These are phyloP conservation scores for Discostella stelligera DNA, from an alignment of 352 stramenopile genomes.

Conservation along the genomic window DNA sequence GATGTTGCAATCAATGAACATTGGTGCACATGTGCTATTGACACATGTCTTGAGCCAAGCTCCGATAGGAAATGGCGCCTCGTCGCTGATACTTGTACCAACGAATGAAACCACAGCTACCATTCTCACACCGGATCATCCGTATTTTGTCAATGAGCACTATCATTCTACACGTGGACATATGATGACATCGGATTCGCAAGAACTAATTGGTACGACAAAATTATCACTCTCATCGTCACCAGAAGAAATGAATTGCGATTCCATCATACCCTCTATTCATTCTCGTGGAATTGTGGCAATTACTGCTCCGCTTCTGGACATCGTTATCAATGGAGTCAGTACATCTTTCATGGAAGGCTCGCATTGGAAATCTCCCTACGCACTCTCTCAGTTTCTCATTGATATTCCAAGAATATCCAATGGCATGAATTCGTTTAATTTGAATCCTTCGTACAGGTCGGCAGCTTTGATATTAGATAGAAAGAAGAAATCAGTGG, in stretches of 20 bases:
- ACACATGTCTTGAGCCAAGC: conserved; percentile 34
- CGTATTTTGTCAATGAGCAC: conserved; percentile 19
- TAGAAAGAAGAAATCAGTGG: conserved; percentile 14
- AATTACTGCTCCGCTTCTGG: conserved; percentile 25
- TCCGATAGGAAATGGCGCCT: not conserved
- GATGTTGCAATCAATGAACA: conserved; percentile 34
- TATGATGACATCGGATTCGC: conserved; percentile 2
- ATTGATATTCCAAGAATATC: conserved; percentile 30
- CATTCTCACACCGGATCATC: conserved; percentile 34
- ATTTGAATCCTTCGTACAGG: conserved; percentile 26
- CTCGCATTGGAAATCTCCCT: conserved; percentile 26
- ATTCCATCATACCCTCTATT: not conserved
- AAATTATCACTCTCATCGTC: too few species aligned
- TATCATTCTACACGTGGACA: not conserved
- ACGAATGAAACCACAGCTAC: conserved; percentile 28
- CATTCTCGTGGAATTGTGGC: conserved; percentile 28
- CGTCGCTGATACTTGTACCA: conserved; percentile 28
- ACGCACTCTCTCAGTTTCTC: conserved; percentile 35
- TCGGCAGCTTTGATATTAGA: conserved; percentile 39
- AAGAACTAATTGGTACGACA: conserved; percentile 32
- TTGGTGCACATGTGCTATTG: conserved; percentile 29
- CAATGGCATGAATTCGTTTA: conserved; percentile 22
- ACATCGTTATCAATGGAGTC: conserved; percentile 45
- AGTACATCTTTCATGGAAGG: conserved; percentile 34
- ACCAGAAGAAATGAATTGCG: not conserved